Base-by-base conservation (phyloP, 257 asterid genomes). In the Misopates orontium region DNA sequence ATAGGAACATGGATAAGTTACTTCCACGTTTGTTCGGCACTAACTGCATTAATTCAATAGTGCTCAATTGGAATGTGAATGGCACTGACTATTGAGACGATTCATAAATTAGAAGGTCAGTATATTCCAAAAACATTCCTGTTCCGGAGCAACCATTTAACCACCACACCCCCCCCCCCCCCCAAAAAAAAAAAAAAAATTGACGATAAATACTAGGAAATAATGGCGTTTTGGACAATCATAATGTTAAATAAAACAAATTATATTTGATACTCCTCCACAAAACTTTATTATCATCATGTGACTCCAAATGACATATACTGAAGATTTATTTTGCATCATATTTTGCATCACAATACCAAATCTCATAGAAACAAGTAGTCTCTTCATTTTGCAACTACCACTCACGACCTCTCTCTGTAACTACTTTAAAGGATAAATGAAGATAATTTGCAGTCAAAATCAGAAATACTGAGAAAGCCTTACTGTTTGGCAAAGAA, bases 271-370 rank as follows among this genome's bases (percentile, higher is more conserved):
- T 9, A 36, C 11, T 36, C 8, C 42, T 1, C 4, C 10, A 8
- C 42, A 36, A 8, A 36, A 10, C 42, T 60, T 64, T 50, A 54
- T 59, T 52, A 8, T 15, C 11, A 40, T 28, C 11, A 53, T 58
- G 44, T 12, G 28, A 18, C 36, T 52, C 39, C 8, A 18, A 16
- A 44, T 28, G 36, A 16, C 18, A 48, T 31, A 62, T 50, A 24
- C 24, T 54, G 23, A 52, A 52, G 50, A 22, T 13, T 63, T 45
- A 23, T 56, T 48, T 48, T 54, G 52, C 71, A 58, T 39, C 56
- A 56, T 45, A 23, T 56, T 48, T 48, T 54, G 52, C 71, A 58
- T 39, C 56, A 56, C 40, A 16, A 23, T 40, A 14, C 19, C 39
- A 62, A 44, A 45, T 16, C 8, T 16, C 42, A 45, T 16, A 45